These are phyloP conservation scores for Eragrostis curvula DNA, from an alignment of 176 grass and related monocot genomes.

Conservation along the genomic window DNA sequence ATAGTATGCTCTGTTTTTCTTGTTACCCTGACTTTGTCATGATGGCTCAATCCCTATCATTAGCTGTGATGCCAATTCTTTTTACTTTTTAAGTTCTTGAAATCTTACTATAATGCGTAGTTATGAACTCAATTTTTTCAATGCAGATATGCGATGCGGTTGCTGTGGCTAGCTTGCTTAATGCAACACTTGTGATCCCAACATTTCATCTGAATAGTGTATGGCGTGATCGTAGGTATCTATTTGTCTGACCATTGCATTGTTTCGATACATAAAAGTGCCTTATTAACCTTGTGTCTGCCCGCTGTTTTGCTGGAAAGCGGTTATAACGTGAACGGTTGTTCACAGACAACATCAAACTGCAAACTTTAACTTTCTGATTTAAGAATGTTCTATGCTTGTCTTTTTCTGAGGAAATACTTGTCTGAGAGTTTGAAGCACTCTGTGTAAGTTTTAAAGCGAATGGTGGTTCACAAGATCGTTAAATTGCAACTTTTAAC, in stretches of 20 bases:
- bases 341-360: background rate
- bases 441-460: background rate
- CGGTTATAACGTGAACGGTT: background rate
- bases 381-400: background rate
- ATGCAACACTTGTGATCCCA: slow-evolving; percentile 97
- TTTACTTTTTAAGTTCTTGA: slow-evolving; percentile 35
- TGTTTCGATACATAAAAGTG: slow-evolving; percentile 7
- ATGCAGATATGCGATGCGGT: slow-evolving; percentile 95
- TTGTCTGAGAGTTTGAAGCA: background rate
- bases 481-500: background rate
- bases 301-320: slow-evolving; percentile 5
- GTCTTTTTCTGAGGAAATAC: background rate
- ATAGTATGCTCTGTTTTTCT: background rate
- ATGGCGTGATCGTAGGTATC: slow-evolving; percentile 90
- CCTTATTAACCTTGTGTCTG: slow-evolving; percentile 1
- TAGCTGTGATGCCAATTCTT: slow-evolving; percentile 17
- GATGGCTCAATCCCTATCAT: slow-evolving; percentile 5
- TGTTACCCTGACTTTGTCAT: slow-evolving; percentile 10
- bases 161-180: slow-evolving; percentile 85
- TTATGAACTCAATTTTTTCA: slow-evolving; percentile 36
- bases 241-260: slow-evolving; percentile 7
- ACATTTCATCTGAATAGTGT: slow-evolving; percentile 95
- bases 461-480: background rate
- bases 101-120: slow-evolving; percentile 32
- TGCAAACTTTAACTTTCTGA: background rate